Base-by-base conservation (phyloP, 148 eudicot genomes). In the Rhododendron kiyosumense region DNA sequence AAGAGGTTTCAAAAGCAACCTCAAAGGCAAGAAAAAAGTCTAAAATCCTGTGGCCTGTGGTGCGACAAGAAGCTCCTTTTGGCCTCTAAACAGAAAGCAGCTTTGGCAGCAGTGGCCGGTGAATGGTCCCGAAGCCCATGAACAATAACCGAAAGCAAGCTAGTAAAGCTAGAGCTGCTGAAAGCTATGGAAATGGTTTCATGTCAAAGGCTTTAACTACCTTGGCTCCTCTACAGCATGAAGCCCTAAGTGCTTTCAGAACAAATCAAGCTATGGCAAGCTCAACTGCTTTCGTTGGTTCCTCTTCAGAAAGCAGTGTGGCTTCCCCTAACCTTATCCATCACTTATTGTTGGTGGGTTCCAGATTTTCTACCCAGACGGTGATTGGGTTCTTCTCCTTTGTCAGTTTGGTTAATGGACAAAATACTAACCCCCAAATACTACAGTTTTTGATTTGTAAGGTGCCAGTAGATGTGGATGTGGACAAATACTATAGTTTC, bases 11-110 rank as follows among this genome's bases (percentile, higher is more conserved):
- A 4, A 95, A 92, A 88, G 98, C 91, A 63, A 98, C 99, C 73
- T 96, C 98, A 0, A 98, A 97, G 86, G 99, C 99, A 45, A 93
- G 98, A 83, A 97, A 94, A 84, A 97, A 92, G 89, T 97, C 99
- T 49, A 97, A 94, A 90, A 97, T 97, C 46, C 84, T 97, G 32
- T 92, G 93, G 81, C 99, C 99, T 10, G 89, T 97, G 36, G 80
- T 83, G 61, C 93, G 91, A 86, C 89, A 84, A 34, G 91, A 91
- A 12, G 84, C 86, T 82, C 88, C 89, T 34, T 84, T 80, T 17
- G 84, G 87, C 43, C 85, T 88, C 9, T 92, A 94, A 86, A 91
- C 91, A 67, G 94, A 91, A 78, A 89, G 84, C 90, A 92, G 95
- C 87, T 88, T 92, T 71, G 93, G 96, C 89, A 83, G 96, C 89